A percentile compares a stretch with the other conserved stretches of the same genome.
These are phyloP conservation scores for Boletus rubescentipes DNA, from an alignment of 768 basidiomycete species.

Conservation along the genomic window DNA sequence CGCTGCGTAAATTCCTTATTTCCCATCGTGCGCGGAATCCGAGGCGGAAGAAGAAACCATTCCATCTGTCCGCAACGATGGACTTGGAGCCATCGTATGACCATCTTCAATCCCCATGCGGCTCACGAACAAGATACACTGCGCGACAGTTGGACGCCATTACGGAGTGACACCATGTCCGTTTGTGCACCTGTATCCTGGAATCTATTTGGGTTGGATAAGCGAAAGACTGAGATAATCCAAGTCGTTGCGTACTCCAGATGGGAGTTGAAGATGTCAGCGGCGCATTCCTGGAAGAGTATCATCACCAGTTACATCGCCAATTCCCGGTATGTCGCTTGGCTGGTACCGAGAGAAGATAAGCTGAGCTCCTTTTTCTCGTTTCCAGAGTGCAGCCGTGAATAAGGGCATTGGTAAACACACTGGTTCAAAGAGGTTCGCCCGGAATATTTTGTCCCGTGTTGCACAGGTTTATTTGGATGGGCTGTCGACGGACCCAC, in stretches of 20 bases:
- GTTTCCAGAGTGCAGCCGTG: background rate
- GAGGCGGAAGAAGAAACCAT: too few species aligned
- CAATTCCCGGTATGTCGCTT: background rate
- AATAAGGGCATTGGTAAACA: slow-evolving; percentile 6
- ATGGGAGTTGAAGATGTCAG: slow-evolving; percentile 5
- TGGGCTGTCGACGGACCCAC: background rate
- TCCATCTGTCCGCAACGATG: background rate
- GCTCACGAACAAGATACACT: slow-evolving; percentile 2
- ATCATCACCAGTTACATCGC: slow-evolving; percentile 1
- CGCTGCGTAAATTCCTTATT: too few species aligned
- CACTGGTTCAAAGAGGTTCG: slow-evolving; percentile 5
- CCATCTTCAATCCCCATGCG: slow-evolving; percentile 1
- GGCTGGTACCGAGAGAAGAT: slow-evolving; percentile 5
- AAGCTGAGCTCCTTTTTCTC: slow-evolving; percentile 2
- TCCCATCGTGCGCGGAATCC: too few species aligned
- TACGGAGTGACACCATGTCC: slow-evolving; percentile 3
- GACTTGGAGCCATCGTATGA: slow-evolving; percentile 2
- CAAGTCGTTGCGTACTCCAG: background rate
- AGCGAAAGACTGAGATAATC: background rate
- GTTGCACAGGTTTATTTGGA: slow-evolving; percentile 3
- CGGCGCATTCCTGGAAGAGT: slow-evolving; percentile 6
- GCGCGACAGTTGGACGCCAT: background rate
- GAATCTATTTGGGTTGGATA: background rate
- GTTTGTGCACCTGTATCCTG: slow-evolving; percentile 4
- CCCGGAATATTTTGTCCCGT: slow-evolving; percentile 5